Base-by-base conservation (phyloP, 164 flowering plant species). In the Tinospora cordifolia region DNA sequence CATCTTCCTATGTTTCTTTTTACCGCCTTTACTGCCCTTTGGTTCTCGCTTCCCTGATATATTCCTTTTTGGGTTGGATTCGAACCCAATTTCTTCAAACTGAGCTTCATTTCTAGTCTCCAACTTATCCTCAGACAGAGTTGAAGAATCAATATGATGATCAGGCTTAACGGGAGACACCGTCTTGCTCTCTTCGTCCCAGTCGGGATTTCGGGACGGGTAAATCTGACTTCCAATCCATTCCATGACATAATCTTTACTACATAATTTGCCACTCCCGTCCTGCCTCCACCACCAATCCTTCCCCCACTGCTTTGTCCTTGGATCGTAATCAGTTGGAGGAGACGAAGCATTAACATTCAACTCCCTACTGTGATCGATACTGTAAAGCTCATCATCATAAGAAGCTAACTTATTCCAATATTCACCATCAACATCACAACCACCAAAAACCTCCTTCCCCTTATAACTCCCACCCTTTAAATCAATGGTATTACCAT, bases 221-320 rank as follows among this genome's bases (percentile, higher is more conserved):
- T 84, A 86, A 68, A 91, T 90, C 78, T 92, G 99, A 79, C 92
- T 91, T 8, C 99, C 98, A 24, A 95, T 91, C 99, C 99, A 95
- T 78, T 95, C 98, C 78, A 64, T 87, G 1, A 95, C 98, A 79
- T 95, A 92, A 78, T 95, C 99, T 78, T 88, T 95, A 69, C 93
- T 91, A 27, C 93, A 83, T 75, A 95, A 80, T 63, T 95, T 97
- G 54, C 90, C 91, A 74, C 88, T 89, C 58, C 89, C 98, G 71
- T 92, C 98, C 74, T 95, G 99, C 65, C 72, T 95, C 99, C 99
- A 95, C 99, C 98, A 95, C 99, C 99, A 95, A 79, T 95, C 98
- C 68, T 83, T 87, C 14, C 98, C 98, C 92, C 97, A 92, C 73
- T 87, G 97, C 73, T 84, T 85, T 5, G 36, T 30, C 2, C 74